Percentiles rank a stretch among this genome's conserved stretches.
phyloP scores from a whole-genome alignment of 2,329 filamentous ascomycete species.

The Madurella mycetomatis region DNA sequence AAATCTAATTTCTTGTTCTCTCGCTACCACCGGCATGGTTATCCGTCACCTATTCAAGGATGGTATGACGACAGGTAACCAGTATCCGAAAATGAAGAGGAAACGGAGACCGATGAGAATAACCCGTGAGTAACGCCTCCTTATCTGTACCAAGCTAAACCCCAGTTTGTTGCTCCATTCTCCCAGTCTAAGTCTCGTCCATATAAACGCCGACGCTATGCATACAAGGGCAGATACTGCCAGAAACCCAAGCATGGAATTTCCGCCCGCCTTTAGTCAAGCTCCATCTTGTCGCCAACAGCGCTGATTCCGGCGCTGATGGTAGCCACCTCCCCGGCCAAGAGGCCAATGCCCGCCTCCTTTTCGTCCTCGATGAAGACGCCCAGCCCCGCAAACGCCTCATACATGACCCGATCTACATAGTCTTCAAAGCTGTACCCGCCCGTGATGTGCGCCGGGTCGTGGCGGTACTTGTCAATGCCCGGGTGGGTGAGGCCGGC shows the following conservation, averaged over 20 bases:
- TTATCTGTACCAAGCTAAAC: no score
- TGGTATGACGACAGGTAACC: no score
- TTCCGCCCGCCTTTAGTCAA: slow-evolving; percentile 33
- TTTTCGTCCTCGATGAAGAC: slow-evolving; percentile 83
- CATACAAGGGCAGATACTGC: slow-evolving; percentile 11
- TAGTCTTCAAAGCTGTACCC: slow-evolving; percentile 84
- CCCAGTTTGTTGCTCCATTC: not conserved
- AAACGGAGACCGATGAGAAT: no score
- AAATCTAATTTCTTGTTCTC: not conserved
- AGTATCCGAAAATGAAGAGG: no score
- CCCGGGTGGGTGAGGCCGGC: slow-evolving; percentile 65
- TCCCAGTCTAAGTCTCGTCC: not conserved
- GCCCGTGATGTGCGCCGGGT: slow-evolving; percentile 65
- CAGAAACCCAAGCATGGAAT: not conserved
- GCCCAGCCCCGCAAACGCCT: slow-evolving; percentile 84
- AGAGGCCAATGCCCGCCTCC: slow-evolving; percentile 35
- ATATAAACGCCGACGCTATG: slow-evolving; percentile 33
- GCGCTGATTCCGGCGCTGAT: slow-evolving; percentile 31
- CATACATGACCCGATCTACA: slow-evolving; percentile 72
- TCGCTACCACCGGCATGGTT: not conserved
- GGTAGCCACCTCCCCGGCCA: slow-evolving; percentile 33
- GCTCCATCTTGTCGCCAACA: slow-evolving; percentile 40
- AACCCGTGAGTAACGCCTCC: no score
- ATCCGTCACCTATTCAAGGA: no score
- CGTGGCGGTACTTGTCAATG: slow-evolving; percentile 51